Evolutionary conservation across 768 basidiomycete genomes (phyloP).

Genomic region (Russula lepida): DNA sequence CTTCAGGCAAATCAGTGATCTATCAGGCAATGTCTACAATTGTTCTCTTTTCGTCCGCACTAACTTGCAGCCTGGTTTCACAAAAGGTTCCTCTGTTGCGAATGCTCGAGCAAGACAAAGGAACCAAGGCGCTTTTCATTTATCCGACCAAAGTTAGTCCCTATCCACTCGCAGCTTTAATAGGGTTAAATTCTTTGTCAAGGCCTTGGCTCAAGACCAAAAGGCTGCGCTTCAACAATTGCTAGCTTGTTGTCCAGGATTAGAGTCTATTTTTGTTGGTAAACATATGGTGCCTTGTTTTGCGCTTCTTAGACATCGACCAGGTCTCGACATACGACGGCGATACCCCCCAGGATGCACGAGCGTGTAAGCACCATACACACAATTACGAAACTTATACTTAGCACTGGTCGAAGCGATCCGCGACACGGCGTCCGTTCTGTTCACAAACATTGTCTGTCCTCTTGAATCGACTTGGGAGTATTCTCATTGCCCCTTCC

Average conservation of each 20-base stretch:
- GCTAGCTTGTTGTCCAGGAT: constrained; percentile 46
- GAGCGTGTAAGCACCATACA: constrained; percentile 39
- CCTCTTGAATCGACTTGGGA: neutral
- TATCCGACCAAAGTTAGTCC: constrained; percentile 74
- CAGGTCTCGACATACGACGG: constrained; percentile 80
- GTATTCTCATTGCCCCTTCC: constrained; percentile 7
- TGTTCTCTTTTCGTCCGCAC: neutral
- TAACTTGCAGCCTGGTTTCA: neutral
- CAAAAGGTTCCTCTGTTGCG: constrained; percentile 60
- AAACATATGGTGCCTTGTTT: neutral
- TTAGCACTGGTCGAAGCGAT: constrained; percentile 38
- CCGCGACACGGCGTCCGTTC: constrained; percentile 64
- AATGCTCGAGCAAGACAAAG: constrained; percentile 51
- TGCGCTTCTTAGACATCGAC: neutral
- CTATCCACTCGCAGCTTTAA: neutral
- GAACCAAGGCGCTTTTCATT: constrained; percentile 69
- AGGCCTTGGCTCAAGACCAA: constrained; percentile 91
- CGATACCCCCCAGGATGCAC: constrained; percentile 66
- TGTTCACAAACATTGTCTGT: constrained; percentile 83
- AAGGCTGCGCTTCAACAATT: constrained; percentile 60
- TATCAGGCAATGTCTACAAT: constrained; percentile 51
- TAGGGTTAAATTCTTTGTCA: neutral
- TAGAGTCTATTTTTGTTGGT: constrained; percentile 50
- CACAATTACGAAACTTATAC: neutral
- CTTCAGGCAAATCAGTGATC: constrained; percentile 82